A percentile compares a stretch with the other conserved stretches of the same genome.
phyloP scores from a whole-genome alignment of 2,329 filamentous ascomycete genomes.

The Monilinia aucupariae region DNA sequence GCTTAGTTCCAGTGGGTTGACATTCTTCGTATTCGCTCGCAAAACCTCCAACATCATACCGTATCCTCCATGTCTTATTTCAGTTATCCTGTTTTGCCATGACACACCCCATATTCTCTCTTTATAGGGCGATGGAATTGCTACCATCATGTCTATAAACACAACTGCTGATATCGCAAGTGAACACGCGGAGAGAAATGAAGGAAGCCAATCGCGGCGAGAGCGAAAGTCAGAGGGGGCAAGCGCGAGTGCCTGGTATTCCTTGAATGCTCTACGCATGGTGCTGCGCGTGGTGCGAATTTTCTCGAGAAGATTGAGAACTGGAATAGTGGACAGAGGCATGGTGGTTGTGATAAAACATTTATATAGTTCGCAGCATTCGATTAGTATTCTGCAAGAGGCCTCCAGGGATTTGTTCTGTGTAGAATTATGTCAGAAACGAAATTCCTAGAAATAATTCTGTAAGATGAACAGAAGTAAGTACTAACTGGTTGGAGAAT shows the following conservation, averaged over 20 bases:
- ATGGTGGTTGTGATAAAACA: slow-evolving; percentile 14
- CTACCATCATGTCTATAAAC: slow-evolving; percentile 20
- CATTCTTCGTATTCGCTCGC: slow-evolving; percentile 17
- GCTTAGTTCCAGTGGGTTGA: slow-evolving; percentile 20
- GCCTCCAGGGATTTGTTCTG: slow-evolving; percentile 22
- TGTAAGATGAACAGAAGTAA: background rate
- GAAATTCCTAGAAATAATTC: background rate
- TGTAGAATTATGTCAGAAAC: background rate
- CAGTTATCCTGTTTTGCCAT: slow-evolving; percentile 18
- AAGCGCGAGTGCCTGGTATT: slow-evolving; percentile 19
- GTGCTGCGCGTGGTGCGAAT: slow-evolving; percentile 19
- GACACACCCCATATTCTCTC: slow-evolving; percentile 21
- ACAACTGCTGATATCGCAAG: slow-evolving; percentile 19
- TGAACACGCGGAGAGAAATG: slow-evolving; percentile 20
- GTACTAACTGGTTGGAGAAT: slow-evolving; percentile 13
- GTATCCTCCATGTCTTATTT: slow-evolving; percentile 22
- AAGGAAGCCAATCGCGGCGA: slow-evolving; percentile 21
- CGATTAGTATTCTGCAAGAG: slow-evolving; percentile 17
- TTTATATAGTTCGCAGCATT: slow-evolving; percentile 22
- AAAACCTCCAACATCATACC: slow-evolving; percentile 21
- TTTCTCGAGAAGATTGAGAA: slow-evolving; percentile 19
- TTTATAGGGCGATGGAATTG: slow-evolving; percentile 20
- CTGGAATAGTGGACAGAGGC: slow-evolving; percentile 1
- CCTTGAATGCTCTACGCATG: slow-evolving; percentile 20
- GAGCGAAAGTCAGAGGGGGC: slow-evolving; percentile 18